Evolutionary conservation across 306 rosid species (phyloP).

Genomic region (Prunus mira): DNA sequence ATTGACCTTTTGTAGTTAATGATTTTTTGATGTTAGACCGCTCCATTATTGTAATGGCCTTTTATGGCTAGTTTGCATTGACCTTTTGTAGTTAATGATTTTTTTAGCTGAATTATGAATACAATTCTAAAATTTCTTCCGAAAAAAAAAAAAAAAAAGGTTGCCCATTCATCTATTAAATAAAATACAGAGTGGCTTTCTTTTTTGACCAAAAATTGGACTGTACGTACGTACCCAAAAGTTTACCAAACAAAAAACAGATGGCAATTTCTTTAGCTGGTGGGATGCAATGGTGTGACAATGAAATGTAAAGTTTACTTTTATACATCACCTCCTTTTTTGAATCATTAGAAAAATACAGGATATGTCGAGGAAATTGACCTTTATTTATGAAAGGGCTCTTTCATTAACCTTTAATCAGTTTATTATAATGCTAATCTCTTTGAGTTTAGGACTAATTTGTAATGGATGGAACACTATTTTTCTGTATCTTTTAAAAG

Average conservation of each 20-base stretch:
- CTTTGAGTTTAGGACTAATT: neutral
- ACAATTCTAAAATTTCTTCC: rapidly evolving
- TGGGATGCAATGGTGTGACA: neutral
- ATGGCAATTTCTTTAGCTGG: neutral
- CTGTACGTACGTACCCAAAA: neutral
- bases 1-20: no score
- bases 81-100: no score
- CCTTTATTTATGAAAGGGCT: neutral
- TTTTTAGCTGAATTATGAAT: no score
- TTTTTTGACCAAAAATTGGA: neutral
- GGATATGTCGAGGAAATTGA: neutral
- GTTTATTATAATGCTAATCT: neutral
- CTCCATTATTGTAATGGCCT: rapidly evolving
- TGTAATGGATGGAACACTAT: neutral
- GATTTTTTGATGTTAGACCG: no score
- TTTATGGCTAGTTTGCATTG: no score
- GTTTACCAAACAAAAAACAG: neutral
- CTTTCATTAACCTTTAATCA: neutral
- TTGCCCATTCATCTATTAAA: neutral
- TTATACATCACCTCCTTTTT: neutral
- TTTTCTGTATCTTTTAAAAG: no score
- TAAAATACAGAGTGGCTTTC: neutral
- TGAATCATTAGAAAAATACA: neutral
- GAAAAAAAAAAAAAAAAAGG: neutral
- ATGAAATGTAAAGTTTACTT: neutral